phyloP scores from a whole-genome alignment of 2,329 filamentous ascomycete species.

The Allantophomopsis lycopodina region DNA sequence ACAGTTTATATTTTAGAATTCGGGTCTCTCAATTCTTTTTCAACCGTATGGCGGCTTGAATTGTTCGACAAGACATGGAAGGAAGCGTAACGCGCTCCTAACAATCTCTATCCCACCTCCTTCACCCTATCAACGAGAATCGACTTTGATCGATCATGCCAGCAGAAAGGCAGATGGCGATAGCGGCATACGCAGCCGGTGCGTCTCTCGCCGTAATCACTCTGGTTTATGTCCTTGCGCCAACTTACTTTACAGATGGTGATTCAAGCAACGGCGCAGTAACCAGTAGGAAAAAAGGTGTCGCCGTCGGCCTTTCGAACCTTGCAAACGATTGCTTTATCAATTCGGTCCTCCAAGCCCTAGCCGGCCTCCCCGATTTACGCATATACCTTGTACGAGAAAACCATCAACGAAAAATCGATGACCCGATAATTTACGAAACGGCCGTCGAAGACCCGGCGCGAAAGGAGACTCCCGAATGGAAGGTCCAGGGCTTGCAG shows the following conservation, averaged over 20 bases:
- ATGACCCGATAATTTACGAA: constrained; percentile 64
- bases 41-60: no score
- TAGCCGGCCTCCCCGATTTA: constrained; percentile 81
- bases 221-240: constrained; percentile 91
- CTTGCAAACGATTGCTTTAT: constrained; percentile 95
- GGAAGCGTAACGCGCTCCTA: no score
- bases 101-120: no score
- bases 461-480: constrained; percentile 32
- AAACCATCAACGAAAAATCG: constrained; percentile 69
- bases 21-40: no score
- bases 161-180: constrained; percentile 63
- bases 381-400: constrained; percentile 87
- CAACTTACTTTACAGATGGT: constrained; percentile 90
- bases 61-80: no score
- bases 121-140: no score
- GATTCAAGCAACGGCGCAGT: constrained; percentile 44
- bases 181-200: constrained; percentile 87
- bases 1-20: no score
- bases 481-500: constrained; percentile 58
- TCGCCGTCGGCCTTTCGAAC: constrained; percentile 70
- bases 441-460: constrained; percentile 38
- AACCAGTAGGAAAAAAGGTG: constrained; percentile 58
- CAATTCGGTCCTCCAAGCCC: constrained; percentile 87
- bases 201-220: constrained; percentile 91
- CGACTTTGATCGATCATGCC: no score